Percentiles rank a stretch among this genome's conserved stretches.
These are phyloP conservation scores for Ulota crispa DNA, from an alignment of 225 moss, liverwort and hornwort species.

Conservation along the genomic window DNA sequence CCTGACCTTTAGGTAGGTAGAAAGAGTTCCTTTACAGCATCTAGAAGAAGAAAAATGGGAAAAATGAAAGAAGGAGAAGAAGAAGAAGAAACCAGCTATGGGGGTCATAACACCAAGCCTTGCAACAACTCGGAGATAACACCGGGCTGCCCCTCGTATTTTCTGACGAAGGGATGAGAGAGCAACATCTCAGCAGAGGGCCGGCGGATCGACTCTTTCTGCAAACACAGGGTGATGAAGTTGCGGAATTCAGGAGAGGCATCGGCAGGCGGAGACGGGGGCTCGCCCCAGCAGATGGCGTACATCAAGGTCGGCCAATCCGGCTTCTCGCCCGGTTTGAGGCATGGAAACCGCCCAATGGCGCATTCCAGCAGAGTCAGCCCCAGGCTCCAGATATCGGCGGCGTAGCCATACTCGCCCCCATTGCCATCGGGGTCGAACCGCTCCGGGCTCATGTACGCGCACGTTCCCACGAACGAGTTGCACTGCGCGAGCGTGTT, in stretches of 20 bases:
- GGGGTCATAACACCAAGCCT: constrained; percentile 30
- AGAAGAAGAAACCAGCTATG: constrained; percentile 15
- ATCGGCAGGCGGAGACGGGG: constrained; percentile 72
- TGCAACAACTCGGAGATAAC: constrained; percentile 66
- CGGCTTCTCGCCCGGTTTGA: constrained; percentile 80
- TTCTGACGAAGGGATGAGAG: constrained; percentile 67
- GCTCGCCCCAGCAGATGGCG: constrained; percentile 85
- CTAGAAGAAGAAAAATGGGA: constrained; percentile 21
- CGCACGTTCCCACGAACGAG: constrained; percentile 97
- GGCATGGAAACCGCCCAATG: constrained; percentile 87
- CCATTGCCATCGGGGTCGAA: constrained; percentile 92
- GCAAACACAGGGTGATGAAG: constrained; percentile 80
- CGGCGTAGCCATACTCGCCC: constrained; percentile 86
- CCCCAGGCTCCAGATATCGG: constrained; percentile 97
- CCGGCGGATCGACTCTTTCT: constrained; percentile 73
- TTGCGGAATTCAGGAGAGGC: constrained; percentile 84
- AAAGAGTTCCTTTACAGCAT: constrained; percentile 36
- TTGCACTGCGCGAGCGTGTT: constrained; percentile 95
- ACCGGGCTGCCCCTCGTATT: constrained; percentile 65
- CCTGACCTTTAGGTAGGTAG: constrained; percentile 32
- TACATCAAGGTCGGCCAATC: constrained; percentile 96
- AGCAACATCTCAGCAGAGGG: constrained; percentile 78
- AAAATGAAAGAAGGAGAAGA: neutral
- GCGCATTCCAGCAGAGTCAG: constrained; percentile 87
- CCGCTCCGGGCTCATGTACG: constrained; percentile 95